These are phyloP conservation scores for Diutina pseudorugosa DNA, from an alignment of 1,139 yeast genomes.

Conservation along the genomic window DNA sequence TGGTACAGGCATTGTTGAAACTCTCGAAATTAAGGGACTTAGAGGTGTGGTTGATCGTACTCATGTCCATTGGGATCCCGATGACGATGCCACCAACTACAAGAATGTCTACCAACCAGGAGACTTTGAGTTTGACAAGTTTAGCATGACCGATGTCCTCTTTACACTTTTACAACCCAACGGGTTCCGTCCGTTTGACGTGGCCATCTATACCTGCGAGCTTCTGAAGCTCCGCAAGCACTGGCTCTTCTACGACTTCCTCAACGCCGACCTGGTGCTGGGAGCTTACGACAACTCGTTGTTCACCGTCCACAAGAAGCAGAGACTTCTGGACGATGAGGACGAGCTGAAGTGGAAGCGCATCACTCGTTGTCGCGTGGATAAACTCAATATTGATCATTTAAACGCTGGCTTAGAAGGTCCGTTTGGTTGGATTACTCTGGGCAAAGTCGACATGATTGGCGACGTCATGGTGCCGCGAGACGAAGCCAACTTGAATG, in stretches of 20 bases:
- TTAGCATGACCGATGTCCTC: slow-evolving; percentile 72
- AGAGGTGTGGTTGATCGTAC: slow-evolving; percentile 89
- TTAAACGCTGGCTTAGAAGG: slow-evolving; percentile 83
- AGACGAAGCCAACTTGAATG: slow-evolving; percentile 34
- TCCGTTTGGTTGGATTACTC: slow-evolving; percentile 93
- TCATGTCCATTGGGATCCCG: slow-evolving; percentile 71
- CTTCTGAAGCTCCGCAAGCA: slow-evolving; percentile 72
- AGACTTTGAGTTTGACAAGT: slow-evolving; percentile 82
- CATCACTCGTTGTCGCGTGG: slow-evolving; percentile 72
- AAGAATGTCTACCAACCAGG: slow-evolving; percentile 68
- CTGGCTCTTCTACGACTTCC: slow-evolving; percentile 81
- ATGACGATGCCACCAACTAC: slow-evolving; percentile 75
- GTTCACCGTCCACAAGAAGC: slow-evolving; percentile 81
- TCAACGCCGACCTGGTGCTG: slow-evolving; percentile 75
- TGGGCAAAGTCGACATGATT: slow-evolving; percentile 83
- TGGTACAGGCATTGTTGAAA: slow-evolving; percentile 79
- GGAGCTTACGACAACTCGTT: slow-evolving; percentile 90
- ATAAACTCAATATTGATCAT: slow-evolving; percentile 77
- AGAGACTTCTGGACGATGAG: slow-evolving; percentile 35
- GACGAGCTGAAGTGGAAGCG: slow-evolving; percentile 36
- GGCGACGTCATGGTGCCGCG: slow-evolving; percentile 82
- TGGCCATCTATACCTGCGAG: slow-evolving; percentile 79
- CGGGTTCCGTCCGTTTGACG: slow-evolving; percentile 71
- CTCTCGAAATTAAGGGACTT: slow-evolving; percentile 71
- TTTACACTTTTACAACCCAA: slow-evolving; percentile 75